These are phyloP conservation scores for Avena sativa DNA, from an alignment of 176 grass and related monocot species.

Conservation along the genomic window DNA sequence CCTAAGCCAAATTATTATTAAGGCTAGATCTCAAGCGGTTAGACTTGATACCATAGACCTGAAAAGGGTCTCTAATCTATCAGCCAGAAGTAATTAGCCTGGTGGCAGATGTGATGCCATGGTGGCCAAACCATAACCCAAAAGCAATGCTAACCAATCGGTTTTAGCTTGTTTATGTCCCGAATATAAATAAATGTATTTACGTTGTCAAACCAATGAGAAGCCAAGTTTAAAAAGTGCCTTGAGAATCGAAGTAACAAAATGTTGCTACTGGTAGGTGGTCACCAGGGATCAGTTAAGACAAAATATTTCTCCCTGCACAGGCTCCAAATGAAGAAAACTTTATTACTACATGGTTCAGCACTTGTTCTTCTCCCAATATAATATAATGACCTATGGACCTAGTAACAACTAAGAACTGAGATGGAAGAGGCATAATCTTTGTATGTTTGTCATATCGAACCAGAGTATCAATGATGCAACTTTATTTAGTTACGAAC, in stretches of 20 bases:
- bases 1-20: not conserved
- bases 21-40: not conserved
- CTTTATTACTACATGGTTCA: not conserved
- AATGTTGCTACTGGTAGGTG: not conserved
- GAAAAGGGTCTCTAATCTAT: not conserved
- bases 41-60: not conserved
- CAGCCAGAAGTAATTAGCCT: not conserved
- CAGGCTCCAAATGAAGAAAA: not conserved
- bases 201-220: not conserved
- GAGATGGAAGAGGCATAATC: not conserved
- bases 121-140: not conserved
- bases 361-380: not conserved
- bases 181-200: not conserved
- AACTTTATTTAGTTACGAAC: not conserved
- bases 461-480: not conserved
- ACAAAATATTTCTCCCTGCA: not conserved
- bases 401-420: not conserved
- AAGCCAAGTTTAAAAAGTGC: not conserved
- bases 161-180: not conserved
- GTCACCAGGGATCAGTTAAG: not conserved
- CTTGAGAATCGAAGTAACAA: not conserved
- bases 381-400: not conserved
- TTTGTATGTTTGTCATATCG: slow-evolving; percentile 6
- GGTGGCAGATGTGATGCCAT: not conserved
- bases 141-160: not conserved